Evolutionary conservation across 352 stramenopile genomes (phyloP), one percentile per base, ranked within the genome.

Genomic region (Pythium sukuiense): DNA sequence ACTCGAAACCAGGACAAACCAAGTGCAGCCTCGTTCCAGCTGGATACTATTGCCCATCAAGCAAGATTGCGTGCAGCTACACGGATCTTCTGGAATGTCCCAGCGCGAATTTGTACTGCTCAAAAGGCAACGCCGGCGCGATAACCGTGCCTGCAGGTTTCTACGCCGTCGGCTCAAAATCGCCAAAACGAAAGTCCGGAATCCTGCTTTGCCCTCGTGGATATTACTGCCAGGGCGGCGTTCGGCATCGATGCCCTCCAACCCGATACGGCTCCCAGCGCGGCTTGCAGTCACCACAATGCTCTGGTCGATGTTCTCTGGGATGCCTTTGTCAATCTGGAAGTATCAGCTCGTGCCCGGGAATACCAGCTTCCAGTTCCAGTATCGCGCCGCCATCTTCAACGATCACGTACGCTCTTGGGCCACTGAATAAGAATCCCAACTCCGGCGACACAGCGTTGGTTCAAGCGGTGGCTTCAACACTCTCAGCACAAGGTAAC

Each of bases 291-390:
- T 73, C 59, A 1, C 70, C 78, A 3, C 62, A 81, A 33, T 89
- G 80, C 64, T 85, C 78, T 37, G 78, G 71, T 14, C 65, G 69
- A 11, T 89, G 81, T 27, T 67, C 67, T 3, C n/a, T 16, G 29
- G 81, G 81, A 2, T 89, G 81, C 35, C 60, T 82, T 20, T 89
- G 81, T 54, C 66, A 76, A 30, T 57, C 73, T 58, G 78, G 79
- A 20, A 89, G 81, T 37, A 52, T 85, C 39, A 81, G 69, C 13
- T 68, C 71, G 20, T 89, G 81, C 26, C 81, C 76, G 12, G 56
- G 72, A 33, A 57, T 53, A 24, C 49, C 81, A 12, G 68, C 50
- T 20, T 55, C 65, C 13, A 54, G 48, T 11, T 55, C 52, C 6
- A 65, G 76, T 43, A 65, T 89, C 20, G 65, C 59, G 1, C 63